phyloP scores from a whole-genome alignment of 2,329 filamentous ascomycete genomes.

The Penicillium sp. region DNA sequence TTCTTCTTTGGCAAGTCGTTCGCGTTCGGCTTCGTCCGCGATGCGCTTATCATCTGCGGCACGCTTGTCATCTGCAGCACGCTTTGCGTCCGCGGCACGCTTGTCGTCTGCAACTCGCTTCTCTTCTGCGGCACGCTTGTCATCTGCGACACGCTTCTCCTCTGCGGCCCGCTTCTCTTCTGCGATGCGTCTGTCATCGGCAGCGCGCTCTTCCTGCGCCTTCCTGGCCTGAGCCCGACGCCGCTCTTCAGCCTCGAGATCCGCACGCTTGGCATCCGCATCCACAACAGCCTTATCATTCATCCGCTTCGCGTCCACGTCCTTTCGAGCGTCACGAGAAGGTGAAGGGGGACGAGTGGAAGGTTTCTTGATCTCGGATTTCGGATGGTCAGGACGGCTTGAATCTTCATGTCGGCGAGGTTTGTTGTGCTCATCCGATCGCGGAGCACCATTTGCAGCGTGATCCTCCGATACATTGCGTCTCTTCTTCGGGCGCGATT shows the following conservation, averaged over 20 bases:
- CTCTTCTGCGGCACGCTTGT: background rate
- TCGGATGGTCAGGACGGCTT: constrained; percentile 6
- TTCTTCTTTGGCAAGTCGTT: constrained; percentile 36
- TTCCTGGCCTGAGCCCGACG: constrained; percentile 29
- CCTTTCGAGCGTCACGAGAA: constrained; percentile 17
- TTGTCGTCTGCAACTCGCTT: background rate
- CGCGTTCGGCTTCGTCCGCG: constrained; percentile 32
- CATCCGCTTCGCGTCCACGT: constrained; percentile 34
- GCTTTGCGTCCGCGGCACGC: background rate
- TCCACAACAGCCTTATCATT: constrained; percentile 33
- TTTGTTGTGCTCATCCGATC: constrained; percentile 28
- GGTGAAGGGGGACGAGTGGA: constrained; percentile 5
- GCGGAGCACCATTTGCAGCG: constrained; percentile 33
- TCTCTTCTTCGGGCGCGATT: constrained; percentile 46
- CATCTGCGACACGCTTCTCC: background rate
- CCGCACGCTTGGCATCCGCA: constrained; percentile 33
- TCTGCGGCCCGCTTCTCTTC: background rate
- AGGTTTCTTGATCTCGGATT: constrained; percentile 18
- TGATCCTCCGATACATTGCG: constrained; percentile 45
- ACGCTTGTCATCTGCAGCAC: constrained; percentile 18
- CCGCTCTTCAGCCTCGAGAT: constrained; percentile 29
- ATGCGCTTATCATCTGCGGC: constrained; percentile 31
- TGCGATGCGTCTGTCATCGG: constrained; percentile 25
- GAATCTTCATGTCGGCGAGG: constrained; percentile 16
- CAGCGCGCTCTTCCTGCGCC: constrained; percentile 34